Evolutionary conservation across 2,329 filamentous ascomycete genomes (phyloP).

Genomic region (Coleophoma crateriformis): DNA sequence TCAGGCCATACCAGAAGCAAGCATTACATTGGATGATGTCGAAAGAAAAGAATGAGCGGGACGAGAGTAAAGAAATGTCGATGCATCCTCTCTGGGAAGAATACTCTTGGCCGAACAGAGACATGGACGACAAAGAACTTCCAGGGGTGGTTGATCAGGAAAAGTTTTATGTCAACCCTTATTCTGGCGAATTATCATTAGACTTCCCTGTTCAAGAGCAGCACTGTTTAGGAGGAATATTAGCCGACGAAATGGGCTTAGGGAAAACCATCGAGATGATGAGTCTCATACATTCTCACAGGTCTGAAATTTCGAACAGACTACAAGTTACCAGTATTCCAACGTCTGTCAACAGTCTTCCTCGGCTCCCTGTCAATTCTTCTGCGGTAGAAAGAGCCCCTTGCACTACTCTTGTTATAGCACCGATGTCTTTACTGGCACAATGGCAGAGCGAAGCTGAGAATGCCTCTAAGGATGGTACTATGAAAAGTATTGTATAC

Average conservation of each 20-base stretch:
- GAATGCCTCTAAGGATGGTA: slow-evolving; percentile 80
- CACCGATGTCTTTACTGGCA: slow-evolving; percentile 91
- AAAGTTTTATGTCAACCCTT: slow-evolving; percentile 92
- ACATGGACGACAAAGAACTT: slow-evolving; percentile 76
- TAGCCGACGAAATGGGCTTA: slow-evolving; percentile 96
- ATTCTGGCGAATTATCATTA: slow-evolving; percentile 87
- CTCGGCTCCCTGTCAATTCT: slow-evolving; percentile 53
- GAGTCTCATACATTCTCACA: slow-evolving; percentile 82
- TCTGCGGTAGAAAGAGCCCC: slow-evolving; percentile 62
- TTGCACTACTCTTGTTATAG: slow-evolving; percentile 89
- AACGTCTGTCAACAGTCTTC: slow-evolving; percentile 52
- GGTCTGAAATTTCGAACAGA: slow-evolving; percentile 45
- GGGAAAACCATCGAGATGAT: slow-evolving; percentile 99
- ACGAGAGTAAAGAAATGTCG: slow-evolving; percentile 62
- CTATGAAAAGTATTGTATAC: slow-evolving; percentile 81
- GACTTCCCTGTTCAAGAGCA: slow-evolving; percentile 93
- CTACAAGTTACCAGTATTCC: slow-evolving; percentile 23
- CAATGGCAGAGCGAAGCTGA: slow-evolving; percentile 97
- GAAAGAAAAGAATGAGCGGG: slow-evolving; percentile 78
- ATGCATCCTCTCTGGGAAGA: slow-evolving; percentile 99
- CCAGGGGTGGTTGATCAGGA: slow-evolving; percentile 58
- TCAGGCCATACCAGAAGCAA: slow-evolving; percentile 93
- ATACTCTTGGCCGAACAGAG: slow-evolving; percentile 82
- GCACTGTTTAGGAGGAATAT: slow-evolving; percentile 85
- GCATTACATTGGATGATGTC: slow-evolving; percentile 93